Evolutionary conservation across 1,284 basidiomycete species (phyloP), one percentile per base, ranked within the genome.

Genomic region (Ceratobasidium sp.): DNA sequence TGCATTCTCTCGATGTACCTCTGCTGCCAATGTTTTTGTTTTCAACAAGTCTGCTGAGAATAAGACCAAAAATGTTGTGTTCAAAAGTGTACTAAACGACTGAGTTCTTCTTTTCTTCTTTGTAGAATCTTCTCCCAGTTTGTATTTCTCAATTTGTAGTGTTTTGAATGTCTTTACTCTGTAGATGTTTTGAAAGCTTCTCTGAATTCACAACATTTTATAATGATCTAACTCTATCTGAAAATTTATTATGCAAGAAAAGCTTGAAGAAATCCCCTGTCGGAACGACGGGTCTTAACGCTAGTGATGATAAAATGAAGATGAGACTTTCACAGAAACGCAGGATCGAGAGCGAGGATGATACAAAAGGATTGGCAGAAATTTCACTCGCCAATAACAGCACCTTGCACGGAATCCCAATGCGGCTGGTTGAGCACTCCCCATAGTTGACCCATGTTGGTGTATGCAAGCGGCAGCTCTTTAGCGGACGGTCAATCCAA

Each of bases 1-100:
- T 66, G 73, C 73, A 47, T 43, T 75, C 0, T 75, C 73, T 23
- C 23, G 74, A 18, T 47, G 55, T 47, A 74, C 70, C 23, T 66
- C 71, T 66, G 54, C 73, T 32, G n/a, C 52, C 9, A 18, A 30
- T 13, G 52, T 74, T 18, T 63, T 67, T 43, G 49, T 74, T 26
- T 55, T 74, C 26, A 63, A 74, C 18, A 23, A 73, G 43, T 54
- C 71, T 57, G 47, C 50, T 16, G n/a, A 54, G 28, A 13, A 28
- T 54, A 43, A 28, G 13, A 61, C 57, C 16, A 35, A 46, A 14
- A 74, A 73, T 73, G 54, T 74, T 44, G 73, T 74, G 13, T 74
- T 73, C 28, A 62, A 46, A 28, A 23, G 11, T 62, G 59, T 62
- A n/a, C 44, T 62, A 1, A n/a, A 44, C 14, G 28, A 62, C 18